These are phyloP conservation scores for Naganishia albida DNA, from an alignment of 1,284 basidiomycete species.

Conservation along the genomic window DNA sequence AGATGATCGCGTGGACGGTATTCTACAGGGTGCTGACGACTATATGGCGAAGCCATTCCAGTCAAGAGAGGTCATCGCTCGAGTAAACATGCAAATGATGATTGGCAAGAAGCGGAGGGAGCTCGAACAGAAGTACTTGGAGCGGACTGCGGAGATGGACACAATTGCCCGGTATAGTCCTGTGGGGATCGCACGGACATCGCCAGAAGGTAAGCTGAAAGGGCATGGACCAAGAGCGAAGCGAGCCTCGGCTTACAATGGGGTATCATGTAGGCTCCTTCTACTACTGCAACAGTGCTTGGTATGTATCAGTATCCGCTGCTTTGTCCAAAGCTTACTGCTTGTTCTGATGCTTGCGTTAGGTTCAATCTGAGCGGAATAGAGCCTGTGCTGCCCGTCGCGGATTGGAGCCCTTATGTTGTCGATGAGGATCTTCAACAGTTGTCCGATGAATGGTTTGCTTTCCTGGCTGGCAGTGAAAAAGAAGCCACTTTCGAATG, in stretches of 20 bases:
- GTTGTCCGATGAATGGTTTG: slow-evolving; percentile 23
- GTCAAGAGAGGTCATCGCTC: slow-evolving; percentile 54
- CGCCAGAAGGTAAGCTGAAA: slow-evolving; percentile 39
- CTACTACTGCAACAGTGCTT: slow-evolving; percentile 38
- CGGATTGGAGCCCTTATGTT: slow-evolving; percentile 28
- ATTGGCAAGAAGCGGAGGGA: slow-evolving; percentile 45
- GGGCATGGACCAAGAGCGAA: slow-evolving; percentile 38
- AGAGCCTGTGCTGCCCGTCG: slow-evolving; percentile 9
- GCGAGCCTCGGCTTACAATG: too few relatives aligned
- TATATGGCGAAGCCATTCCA: slow-evolving; percentile 51
- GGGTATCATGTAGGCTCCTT: not conserved
- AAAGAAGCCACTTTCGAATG: slow-evolving; percentile 37
- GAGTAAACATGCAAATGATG: slow-evolving; percentile 50
- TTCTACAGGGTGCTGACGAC: slow-evolving; percentile 54
- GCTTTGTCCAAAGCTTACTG: slow-evolving; percentile 5
- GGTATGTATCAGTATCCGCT: slow-evolving; percentile 44
- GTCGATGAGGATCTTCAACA: slow-evolving; percentile 12
- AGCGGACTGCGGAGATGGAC: slow-evolving; percentile 48
- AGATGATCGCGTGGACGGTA: slow-evolving; percentile 42
- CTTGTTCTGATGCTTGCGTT: not conserved
- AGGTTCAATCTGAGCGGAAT: slow-evolving; percentile 27
- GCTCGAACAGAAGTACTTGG: slow-evolving; percentile 47
- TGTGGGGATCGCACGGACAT: slow-evolving; percentile 48
- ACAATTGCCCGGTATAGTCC: slow-evolving; percentile 51
- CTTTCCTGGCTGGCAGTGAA: slow-evolving; percentile 29